Conservation (phyloP, 179 eudicot genomes). For the Dionaea muscipula region DNA sequence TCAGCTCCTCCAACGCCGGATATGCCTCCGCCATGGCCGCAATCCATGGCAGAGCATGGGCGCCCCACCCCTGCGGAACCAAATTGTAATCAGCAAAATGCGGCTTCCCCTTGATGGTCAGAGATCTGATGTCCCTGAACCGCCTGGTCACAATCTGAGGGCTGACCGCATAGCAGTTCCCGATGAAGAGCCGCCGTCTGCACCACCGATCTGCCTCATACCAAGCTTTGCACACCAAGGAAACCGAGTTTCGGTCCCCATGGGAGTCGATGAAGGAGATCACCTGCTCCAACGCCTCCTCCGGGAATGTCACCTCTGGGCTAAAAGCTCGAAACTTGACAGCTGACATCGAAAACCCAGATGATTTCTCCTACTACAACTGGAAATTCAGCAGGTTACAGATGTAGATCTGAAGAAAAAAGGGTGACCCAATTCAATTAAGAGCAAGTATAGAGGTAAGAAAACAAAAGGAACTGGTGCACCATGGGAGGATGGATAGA, state of each 20-base stretch:
- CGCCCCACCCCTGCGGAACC: conserved; percentile 91
- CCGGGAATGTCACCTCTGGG: conserved; percentile 35
- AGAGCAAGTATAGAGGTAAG: no score
- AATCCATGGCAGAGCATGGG: conserved; percentile 50
- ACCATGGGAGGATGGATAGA: no score
- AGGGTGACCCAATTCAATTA: no score
- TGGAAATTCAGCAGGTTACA: no score
- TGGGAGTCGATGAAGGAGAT: conserved; percentile 51
- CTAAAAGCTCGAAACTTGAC: neutral
- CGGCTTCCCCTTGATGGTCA: conserved; percentile 83
- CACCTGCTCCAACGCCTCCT: conserved; percentile 72
- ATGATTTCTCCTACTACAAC: neutral
- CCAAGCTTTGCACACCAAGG: conserved; percentile 87
- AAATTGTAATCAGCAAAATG: conserved; percentile 89
- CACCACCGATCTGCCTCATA: conserved; percentile 75
- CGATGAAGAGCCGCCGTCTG: conserved; percentile 48
- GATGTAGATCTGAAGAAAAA: no score
- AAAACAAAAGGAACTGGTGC: no score
- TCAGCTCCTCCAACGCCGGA: conserved; percentile 57
- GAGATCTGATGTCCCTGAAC: conserved; percentile 57
- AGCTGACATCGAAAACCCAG: neutral
- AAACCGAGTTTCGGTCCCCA: conserved; percentile 65
- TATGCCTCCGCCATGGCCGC: conserved; percentile 35
- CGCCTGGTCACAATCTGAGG: conserved; percentile 42
- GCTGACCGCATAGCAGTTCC: conserved; percentile 81